phyloP scores from a whole-genome alignment of 345 rosid genomes.

The Salix koriyanagi region DNA sequence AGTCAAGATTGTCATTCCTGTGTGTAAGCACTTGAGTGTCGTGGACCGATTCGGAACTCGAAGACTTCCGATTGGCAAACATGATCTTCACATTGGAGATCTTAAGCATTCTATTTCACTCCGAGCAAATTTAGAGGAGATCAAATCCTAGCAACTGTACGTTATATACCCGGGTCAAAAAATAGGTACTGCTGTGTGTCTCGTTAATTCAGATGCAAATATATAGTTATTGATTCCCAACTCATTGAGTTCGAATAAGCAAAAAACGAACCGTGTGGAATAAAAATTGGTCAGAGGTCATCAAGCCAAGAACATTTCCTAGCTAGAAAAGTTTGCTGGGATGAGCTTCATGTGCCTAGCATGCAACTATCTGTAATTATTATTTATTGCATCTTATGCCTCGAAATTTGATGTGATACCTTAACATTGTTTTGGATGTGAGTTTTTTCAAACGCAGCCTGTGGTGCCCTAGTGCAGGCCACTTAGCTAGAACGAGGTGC shows the following conservation, averaged over 20 bases:
- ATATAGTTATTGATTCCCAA: background rate
- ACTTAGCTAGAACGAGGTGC: no score
- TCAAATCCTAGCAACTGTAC: constrained; percentile 18
- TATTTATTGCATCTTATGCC: background rate
- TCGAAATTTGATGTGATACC: background rate
- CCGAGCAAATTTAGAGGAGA: constrained; percentile 41
- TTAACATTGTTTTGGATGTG: no score
- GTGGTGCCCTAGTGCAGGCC: no score
- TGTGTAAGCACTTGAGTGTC: constrained; percentile 73
- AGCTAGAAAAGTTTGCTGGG: background rate
- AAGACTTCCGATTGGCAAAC: constrained; percentile 87
- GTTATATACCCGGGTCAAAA: background rate
- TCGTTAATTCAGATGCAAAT: background rate
- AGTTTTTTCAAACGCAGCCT: no score
- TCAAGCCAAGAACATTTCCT: background rate
- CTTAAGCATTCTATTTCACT: constrained; percentile 74
- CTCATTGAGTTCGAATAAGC: background rate
- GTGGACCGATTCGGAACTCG: constrained; percentile 70
- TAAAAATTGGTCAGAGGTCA: background rate
- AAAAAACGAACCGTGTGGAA: background rate
- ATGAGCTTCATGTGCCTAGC: background rate
- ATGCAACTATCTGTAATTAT: background rate
- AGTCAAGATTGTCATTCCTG: constrained; percentile 49
- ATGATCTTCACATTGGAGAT: constrained; percentile 65
- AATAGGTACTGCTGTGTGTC: background rate